A percentile compares a stretch with the other conserved stretches of the same genome.
Evolutionary conservation across 192 early-diverging fungal genomes (phyloP).

Genomic region (Coemansia sp.): DNA sequence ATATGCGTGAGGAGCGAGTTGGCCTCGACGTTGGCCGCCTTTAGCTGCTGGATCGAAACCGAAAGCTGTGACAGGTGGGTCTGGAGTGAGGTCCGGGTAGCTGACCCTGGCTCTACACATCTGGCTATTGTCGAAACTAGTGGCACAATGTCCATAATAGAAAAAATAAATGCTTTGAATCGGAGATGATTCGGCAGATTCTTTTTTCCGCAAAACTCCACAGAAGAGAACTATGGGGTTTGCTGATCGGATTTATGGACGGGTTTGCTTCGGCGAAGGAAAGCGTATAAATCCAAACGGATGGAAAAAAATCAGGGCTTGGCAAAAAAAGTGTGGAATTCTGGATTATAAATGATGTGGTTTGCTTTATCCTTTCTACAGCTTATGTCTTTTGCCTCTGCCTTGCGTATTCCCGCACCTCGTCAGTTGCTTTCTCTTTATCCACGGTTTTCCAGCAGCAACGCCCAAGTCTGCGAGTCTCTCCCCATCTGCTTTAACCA

Average conservation of each 20-base stretch:
- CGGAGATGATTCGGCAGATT: too few relatives aligned
- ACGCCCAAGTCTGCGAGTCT: neutral
- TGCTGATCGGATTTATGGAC: too few relatives aligned
- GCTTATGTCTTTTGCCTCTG: neutral
- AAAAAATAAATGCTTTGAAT: slow-evolving; percentile 5
- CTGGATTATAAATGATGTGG: too few relatives aligned
- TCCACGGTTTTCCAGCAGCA: slow-evolving; percentile 2
- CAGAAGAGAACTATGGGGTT: too few relatives aligned
- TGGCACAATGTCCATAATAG: slow-evolving; percentile 26
- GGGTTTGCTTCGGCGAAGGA: too few relatives aligned
- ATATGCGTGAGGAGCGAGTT: slow-evolving; percentile 25
- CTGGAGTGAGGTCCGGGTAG: slow-evolving; percentile 6
- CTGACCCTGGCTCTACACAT: slow-evolving; percentile 15
- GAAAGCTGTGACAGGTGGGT: slow-evolving; percentile 14
- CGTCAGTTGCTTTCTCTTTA: neutral
- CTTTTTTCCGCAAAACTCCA: too few relatives aligned
- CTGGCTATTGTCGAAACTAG: slow-evolving; percentile 9
- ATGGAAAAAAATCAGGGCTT: too few relatives aligned
- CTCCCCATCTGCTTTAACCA: neutral
- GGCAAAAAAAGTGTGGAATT: too few relatives aligned
- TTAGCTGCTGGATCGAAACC: neutral
- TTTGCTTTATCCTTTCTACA: too few relatives aligned
- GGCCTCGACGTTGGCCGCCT: slow-evolving; percentile 23
- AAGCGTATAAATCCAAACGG: too few relatives aligned
- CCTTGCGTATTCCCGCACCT: neutral